Base-by-base conservation (phyloP, 345 rosid species). In the rapeseed (Brassica napus) region DNA sequence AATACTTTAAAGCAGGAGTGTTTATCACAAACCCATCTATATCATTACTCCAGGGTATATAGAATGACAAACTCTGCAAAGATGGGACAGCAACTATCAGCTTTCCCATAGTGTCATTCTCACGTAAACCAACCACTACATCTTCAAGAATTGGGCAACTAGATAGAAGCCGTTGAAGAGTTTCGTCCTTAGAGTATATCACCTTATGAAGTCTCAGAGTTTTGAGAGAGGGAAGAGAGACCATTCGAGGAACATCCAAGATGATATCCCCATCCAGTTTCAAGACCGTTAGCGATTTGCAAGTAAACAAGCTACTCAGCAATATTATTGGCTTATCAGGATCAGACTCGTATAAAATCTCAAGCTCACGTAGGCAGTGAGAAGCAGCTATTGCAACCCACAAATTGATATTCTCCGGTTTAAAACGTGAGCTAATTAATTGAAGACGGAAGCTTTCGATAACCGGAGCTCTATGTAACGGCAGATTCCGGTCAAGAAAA, bases 1-100 rank as follows among this genome's bases (percentile, higher is more conserved):
- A 14, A 54, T 74, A 32, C 63, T 31, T 8, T 49, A 74, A 64
- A 73, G 23, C 18, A 47, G 77, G 76, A 44, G 76, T 62, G 6
- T 28, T 0, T 44, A 73, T 62, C 69, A 44, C 69, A 28, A 62
- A 16, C 69, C 60, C 44, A 16, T 10, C 31, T 28, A 73, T 3
- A 6, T 2, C 4, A 62, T 0, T 0, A 42, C 14, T 3, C 3
- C 10, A 42, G 3, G 16, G 68, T 39, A 39, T 32, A 18, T 0
- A 60, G 59, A 72, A 10, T 15, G 76, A 42, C 16, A 72, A 72
- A 26, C 24, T 39, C 68, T 5, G 30, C 76, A 72, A 72, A 42
- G 68, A 42, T 39, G 76, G 77, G 11, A 31, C 32, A 63, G 12
- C 49, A 31, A 73, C n/a, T 6, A 34, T 47, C 21, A 63, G 32